Evolutionary conservation across 208 protist genomes (phyloP).

Genomic region (Leishmania tarentolae): DNA sequence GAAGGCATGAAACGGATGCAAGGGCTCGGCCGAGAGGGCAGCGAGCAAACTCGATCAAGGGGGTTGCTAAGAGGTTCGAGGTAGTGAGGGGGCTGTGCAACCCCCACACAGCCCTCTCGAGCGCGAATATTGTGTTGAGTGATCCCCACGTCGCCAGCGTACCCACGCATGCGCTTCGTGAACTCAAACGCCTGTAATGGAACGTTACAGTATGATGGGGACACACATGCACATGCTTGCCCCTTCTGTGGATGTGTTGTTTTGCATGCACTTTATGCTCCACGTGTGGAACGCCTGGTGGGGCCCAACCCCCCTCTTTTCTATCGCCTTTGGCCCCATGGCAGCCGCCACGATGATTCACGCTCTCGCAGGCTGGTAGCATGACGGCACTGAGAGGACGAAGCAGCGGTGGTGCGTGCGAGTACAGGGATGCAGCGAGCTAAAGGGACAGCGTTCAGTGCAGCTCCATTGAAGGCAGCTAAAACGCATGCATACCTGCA

Average conservation of each 20-base stretch:
- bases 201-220: neutral
- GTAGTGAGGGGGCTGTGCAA: neutral
- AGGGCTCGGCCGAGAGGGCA: neutral
- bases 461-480: neutral
- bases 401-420: neutral
- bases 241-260: neutral
- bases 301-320: neutral
- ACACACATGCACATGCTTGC: neutral
- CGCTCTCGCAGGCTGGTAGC: neutral
- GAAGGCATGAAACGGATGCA: neutral
- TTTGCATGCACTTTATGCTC: neutral
- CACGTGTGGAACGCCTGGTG: neutral
- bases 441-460: neutral
- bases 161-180: neutral
- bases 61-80: neutral
- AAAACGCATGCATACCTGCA: neutral
- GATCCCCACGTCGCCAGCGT: neutral
- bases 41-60: neutral
- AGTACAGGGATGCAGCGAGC: neutral
- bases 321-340: neutral
- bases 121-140: neutral
- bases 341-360: neutral
- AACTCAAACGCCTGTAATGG: neutral
- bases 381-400: neutral
- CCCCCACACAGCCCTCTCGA: neutral